These are phyloP conservation scores for Apiotrichum sp. DNA, from an alignment of 1,284 basidiomycete genomes.

Conservation along the genomic window DNA sequence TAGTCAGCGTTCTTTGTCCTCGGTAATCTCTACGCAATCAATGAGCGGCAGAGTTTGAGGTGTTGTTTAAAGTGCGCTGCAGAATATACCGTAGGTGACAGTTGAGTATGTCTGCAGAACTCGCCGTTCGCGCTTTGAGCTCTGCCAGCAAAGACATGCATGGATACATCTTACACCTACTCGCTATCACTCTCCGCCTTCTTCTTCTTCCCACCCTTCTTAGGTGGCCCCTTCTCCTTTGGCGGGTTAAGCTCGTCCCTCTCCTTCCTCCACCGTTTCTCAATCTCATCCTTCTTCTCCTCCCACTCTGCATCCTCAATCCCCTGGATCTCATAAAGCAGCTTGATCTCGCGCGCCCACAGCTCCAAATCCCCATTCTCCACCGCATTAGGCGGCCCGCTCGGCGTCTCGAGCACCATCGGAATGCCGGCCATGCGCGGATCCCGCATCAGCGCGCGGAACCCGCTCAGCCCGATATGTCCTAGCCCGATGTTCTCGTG, in stretches of 20 bases:
- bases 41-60: too few relatives aligned
- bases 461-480: conserved; percentile 59
- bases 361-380: conserved; percentile 51
- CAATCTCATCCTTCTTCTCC: conserved; percentile 29
- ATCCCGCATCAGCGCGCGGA: conserved; percentile 65
- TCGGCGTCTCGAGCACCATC: conserved; percentile 73
- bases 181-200: conserved; percentile 14
- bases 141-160: too few relatives aligned
- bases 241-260: conserved; percentile 38
- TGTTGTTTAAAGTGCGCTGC: too few relatives aligned
- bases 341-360: conserved; percentile 65
- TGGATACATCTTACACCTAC: neutral
- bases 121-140: too few relatives aligned
- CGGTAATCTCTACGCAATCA: too few relatives aligned
- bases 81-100: too few relatives aligned
- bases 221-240: conserved; percentile 27
- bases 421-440: conserved; percentile 63
- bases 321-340: conserved; percentile 44
- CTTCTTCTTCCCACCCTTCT: conserved; percentile 18
- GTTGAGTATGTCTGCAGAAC: too few relatives aligned
- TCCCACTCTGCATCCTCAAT: conserved; percentile 39
- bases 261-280: conserved; percentile 31
- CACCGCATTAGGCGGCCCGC: conserved; percentile 4
- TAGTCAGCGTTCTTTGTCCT: too few relatives aligned
- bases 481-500: conserved; percentile 84